These are phyloP conservation scores for Entophlyctis helioformis DNA, from an alignment of 192 early-diverging fungal genomes.

Conservation along the genomic window DNA sequence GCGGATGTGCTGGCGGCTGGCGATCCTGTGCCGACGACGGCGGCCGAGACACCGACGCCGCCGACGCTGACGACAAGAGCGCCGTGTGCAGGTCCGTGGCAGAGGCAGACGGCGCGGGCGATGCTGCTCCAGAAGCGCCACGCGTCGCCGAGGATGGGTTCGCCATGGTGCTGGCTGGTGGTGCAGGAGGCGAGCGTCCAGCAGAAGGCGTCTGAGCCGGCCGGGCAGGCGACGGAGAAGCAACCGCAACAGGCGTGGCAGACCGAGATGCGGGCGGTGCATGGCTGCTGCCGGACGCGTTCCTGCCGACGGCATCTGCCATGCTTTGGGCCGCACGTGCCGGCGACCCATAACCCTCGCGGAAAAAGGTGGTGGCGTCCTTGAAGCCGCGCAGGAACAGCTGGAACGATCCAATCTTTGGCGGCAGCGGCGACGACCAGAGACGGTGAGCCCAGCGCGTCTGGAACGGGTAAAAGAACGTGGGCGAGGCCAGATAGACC, in stretches of 20 bases:
- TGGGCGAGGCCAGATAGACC: slow-evolving; percentile 51
- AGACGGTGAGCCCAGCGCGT: slow-evolving; percentile 31
- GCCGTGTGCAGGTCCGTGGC: not conserved
- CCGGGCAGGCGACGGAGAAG: no score
- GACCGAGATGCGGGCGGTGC: no score
- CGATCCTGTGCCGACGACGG: no score
- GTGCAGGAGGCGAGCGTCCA: no score
- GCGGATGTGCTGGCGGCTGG: slow-evolving; percentile 16
- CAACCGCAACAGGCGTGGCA: no score
- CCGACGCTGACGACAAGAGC: no score
- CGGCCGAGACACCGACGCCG: no score
- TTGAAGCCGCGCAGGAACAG: slow-evolving; percentile 68
- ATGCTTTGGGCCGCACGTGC: not conserved
- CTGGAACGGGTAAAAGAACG: slow-evolving; percentile 64
- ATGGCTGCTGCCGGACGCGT: no score
- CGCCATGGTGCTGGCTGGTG: no score
- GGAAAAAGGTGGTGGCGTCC: slow-evolving; percentile 75
- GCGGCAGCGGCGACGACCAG: slow-evolving; percentile 44
- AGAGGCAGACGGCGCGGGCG: not conserved
- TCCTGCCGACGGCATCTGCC: slow-evolving; percentile 1
- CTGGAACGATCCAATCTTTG: slow-evolving; percentile 78
- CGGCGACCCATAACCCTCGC: slow-evolving; percentile 40
- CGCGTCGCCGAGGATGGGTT: no score
- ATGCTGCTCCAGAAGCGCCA: not conserved
- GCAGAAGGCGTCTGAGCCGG: no score